Conservation (phyloP, 1,139 yeast species). For the Saccharomyces pastorianus region DNA sequence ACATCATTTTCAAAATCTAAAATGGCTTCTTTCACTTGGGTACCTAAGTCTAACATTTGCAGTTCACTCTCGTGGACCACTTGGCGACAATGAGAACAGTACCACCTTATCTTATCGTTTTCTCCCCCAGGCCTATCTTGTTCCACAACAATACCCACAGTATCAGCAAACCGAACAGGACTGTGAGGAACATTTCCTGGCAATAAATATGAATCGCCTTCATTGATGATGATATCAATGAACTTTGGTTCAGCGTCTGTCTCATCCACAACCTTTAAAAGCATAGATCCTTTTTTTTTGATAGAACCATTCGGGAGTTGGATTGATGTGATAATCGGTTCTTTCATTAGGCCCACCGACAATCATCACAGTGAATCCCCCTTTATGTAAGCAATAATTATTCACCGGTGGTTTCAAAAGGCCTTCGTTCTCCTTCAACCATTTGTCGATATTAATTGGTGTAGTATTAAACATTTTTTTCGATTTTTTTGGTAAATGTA, state of each 20-base stretch:
- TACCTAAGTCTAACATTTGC: constrained; percentile 74
- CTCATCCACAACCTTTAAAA: constrained; percentile 70
- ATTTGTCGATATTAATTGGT: constrained; percentile 69
- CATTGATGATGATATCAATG: constrained; percentile 64
- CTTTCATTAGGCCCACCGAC: constrained; percentile 95
- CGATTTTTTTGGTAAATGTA: not conserved
- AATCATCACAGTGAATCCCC: constrained; percentile 87
- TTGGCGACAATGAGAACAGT: constrained; percentile 60
- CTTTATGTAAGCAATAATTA: constrained; percentile 81
- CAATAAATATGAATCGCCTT: constrained; percentile 83
- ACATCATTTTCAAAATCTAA: constrained; percentile 56
- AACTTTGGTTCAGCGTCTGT: constrained; percentile 50
- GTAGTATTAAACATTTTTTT: constrained; percentile 16
- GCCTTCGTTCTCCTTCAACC: constrained; percentile 72
- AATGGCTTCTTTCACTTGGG: constrained; percentile 83
- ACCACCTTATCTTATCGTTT: constrained; percentile 76
- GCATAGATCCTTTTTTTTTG: constrained; percentile 80
- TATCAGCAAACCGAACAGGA: constrained; percentile 78
- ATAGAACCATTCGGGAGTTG: constrained; percentile 90
- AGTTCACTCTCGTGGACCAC: constrained; percentile 64
- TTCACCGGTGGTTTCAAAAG: constrained; percentile 86
- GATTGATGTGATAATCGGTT: constrained; percentile 87
- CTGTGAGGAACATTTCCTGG: constrained; percentile 85
- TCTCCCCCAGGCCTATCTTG: constrained; percentile 75
- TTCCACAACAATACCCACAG: constrained; percentile 90